These are phyloP conservation scores for Lasiodiplodia sp. DNA, from an alignment of 2,329 filamentous ascomycete species.

Conservation along the genomic window DNA sequence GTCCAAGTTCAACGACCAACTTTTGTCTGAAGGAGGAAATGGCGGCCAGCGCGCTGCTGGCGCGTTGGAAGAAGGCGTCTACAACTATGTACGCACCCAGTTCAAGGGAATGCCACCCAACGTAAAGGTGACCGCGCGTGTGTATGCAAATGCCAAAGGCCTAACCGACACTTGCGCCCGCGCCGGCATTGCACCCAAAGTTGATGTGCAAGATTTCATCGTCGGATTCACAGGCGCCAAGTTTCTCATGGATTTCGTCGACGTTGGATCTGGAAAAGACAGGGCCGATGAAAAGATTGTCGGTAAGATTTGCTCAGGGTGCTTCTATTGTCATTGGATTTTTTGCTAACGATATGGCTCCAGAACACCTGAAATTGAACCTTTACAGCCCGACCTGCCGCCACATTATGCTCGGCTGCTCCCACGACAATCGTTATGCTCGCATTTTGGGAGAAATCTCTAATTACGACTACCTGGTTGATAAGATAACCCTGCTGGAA, in stretches of 20 bases:
- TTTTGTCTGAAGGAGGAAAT: conserved; percentile 57
- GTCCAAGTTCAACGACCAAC: conserved; percentile 56
- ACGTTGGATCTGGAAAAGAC: conserved; percentile 57
- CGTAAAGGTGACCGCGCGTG: conserved; percentile 58
- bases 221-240: conserved; percentile 62
- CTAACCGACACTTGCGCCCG: conserved; percentile 57
- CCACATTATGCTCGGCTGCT: conserved; percentile 67
- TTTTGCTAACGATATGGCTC: conserved; percentile 24
- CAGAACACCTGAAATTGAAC: conserved; percentile 63
- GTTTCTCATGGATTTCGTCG: conserved; percentile 54
- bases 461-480: conserved; percentile 52
- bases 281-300: conserved; percentile 56
- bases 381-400: conserved; percentile 66
- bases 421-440: conserved; percentile 63
- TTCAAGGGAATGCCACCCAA: conserved; percentile 47
- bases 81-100: conserved; percentile 49
- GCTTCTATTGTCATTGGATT: background rate
- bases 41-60: conserved; percentile 63
- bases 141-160: conserved; percentile 62
- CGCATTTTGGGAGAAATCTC: conserved; percentile 59
- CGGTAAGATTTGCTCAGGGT: conserved; percentile 45
- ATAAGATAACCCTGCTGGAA: conserved; percentile 63
- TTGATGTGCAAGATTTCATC: conserved; percentile 59
- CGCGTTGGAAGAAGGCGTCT: conserved; percentile 54
- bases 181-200: conserved; percentile 53